A percentile compares a stretch with the other conserved stretches of the same genome.
These are phyloP conservation scores for Chaetomium sp. DNA, from an alignment of 2,329 filamentous ascomycete species.

Conservation along the genomic window DNA sequence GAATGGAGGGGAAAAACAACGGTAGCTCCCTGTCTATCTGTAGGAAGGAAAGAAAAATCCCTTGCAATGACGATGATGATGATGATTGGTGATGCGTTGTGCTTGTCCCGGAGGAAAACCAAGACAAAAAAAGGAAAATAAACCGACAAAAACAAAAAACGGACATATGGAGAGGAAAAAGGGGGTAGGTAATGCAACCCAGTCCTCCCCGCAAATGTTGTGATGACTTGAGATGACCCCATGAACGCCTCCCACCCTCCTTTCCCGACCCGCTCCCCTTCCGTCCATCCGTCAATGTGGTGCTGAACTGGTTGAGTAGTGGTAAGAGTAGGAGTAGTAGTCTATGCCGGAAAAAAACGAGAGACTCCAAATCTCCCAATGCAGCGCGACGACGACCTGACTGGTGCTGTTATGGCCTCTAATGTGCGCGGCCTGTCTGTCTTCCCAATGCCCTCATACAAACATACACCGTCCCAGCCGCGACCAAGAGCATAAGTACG, in stretches of 20 bases:
- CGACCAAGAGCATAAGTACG: constrained; percentile 32
- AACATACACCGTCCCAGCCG: constrained; percentile 36
- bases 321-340: background rate
- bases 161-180: background rate
- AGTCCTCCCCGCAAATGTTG: background rate
- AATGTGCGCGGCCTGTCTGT: constrained; percentile 4
- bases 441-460: constrained; percentile 26
- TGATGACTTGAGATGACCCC: constrained; percentile 3
- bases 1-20: background rate
- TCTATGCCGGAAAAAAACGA: constrained; percentile 14
- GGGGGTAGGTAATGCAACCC: background rate
- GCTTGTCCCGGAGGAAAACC: background rate
- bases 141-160: too few species aligned
- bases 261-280: too few species aligned
- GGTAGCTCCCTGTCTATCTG: constrained; percentile 6
- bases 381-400: constrained; percentile 8
- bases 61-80: constrained; percentile 4
- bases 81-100: background rate
- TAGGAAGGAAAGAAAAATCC: background rate
- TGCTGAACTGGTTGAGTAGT: constrained; percentile 10
- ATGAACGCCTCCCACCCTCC: constrained; percentile 9
- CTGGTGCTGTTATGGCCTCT: background rate
- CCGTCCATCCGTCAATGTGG: constrained; percentile 3
- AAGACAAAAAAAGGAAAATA: too few species aligned
- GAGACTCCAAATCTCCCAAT: constrained; percentile 1